Evolutionary conservation across 2,329 filamentous ascomycete genomes (phyloP).

Genomic region (Chrysoporthe puriensis): DNA sequence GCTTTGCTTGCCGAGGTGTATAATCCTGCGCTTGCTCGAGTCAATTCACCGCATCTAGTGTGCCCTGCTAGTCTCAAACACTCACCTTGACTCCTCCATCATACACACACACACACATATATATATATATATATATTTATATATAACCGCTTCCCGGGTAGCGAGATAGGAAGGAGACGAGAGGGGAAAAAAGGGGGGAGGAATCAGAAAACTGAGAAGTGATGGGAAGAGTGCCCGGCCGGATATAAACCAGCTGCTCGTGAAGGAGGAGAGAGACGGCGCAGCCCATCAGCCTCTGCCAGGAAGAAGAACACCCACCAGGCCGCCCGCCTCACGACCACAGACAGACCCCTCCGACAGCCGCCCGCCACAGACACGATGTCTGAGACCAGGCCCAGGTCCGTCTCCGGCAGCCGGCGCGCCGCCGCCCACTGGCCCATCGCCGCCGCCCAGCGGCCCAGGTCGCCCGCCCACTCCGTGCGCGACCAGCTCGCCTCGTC

Average conservation of each 20-base stretch:
- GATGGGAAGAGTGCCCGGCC: neutral
- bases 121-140: neutral
- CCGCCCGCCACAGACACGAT: neutral
- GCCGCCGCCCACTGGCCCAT: slow-evolving; percentile 1
- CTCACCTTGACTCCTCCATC: neutral
- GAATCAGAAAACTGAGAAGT: neutral
- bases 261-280: neutral
- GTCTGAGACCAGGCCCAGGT: slow-evolving; percentile 5
- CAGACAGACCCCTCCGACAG: neutral
- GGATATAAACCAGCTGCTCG: neutral
- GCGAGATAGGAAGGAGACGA: neutral
- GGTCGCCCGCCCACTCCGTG: slow-evolving; percentile 3
- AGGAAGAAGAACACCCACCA: neutral
- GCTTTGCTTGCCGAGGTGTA: neutral
- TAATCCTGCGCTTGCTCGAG: neutral
- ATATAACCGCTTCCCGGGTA: neutral
- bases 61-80: neutral
- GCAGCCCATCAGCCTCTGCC: neutral
- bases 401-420: slow-evolving; percentile 11
- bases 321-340: no score
- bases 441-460: neutral
- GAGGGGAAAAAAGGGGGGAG: no score
- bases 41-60: neutral
- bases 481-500: slow-evolving; percentile 35
- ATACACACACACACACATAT: no score